Conservation (phyloP, 192 early-diverging fungal species). For the Thamnidium elegans region DNA sequence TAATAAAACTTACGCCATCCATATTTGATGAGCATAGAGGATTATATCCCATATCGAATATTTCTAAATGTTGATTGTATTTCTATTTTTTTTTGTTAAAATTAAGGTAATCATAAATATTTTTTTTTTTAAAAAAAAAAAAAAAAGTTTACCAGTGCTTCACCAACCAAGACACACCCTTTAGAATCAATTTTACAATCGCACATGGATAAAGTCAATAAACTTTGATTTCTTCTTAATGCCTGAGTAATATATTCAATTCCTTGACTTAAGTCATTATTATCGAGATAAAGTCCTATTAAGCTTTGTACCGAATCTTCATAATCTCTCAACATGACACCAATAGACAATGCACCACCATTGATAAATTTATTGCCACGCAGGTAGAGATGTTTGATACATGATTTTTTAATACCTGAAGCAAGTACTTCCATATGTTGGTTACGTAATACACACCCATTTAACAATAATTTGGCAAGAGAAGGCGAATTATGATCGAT, state of each 20-base stretch:
- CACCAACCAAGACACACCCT: constrained; percentile 42
- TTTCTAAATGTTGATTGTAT: constrained; percentile 45
- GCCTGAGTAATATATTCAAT: constrained; percentile 56
- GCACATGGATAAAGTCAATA: constrained; percentile 39
- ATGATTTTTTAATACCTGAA: constrained; percentile 36
- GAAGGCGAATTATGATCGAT: not conserved
- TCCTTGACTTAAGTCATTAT: constrained; percentile 49
- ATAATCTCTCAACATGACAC: constrained; percentile 55
- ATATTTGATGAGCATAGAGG: constrained; percentile 32
- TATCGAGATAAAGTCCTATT: constrained; percentile 35
- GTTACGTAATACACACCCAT: constrained; percentile 22
- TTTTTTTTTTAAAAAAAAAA: not conserved
- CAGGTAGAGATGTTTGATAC: constrained; percentile 41
- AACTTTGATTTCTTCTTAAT: constrained; percentile 47
- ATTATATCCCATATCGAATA: constrained; percentile 43
- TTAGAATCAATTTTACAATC: constrained; percentile 53
- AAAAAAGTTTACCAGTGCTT: constrained; percentile 45
- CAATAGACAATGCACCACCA: constrained; percentile 47
- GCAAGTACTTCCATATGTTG: constrained; percentile 28
- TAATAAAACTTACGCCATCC: constrained; percentile 28
- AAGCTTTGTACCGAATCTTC: constrained; percentile 41
- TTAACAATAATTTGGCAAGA: constrained; percentile 18
- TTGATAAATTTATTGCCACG: constrained; percentile 45
- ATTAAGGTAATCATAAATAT: too few relatives aligned
- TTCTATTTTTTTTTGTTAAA: constrained; percentile 28